Base-by-base conservation (phyloP, 192 early-diverging fungal genomes). In the Thamnidium elegans region DNA sequence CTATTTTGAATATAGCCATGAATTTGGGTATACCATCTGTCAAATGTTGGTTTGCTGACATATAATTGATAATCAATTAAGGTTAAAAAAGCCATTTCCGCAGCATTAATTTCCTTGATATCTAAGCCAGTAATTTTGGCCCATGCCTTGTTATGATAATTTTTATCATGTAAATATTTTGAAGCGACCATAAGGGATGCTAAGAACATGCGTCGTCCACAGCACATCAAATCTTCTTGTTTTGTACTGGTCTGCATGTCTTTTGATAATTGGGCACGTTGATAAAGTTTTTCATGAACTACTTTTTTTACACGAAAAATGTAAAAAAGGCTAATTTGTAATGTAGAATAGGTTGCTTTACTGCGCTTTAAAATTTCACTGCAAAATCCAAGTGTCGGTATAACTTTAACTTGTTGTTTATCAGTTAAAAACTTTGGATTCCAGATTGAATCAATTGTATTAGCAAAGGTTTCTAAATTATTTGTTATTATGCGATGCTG, bases 101-200 rank as follows among this genome's bases (percentile, higher is more conserved):
- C 84, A 36, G 82, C 75, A 80, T 90, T 89, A 71, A 96, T 87
- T 79, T 96, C 90, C 14, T 70, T 58, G 31, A 88, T 78, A 21
- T 80, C 72, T 19, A 96, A 81, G 50, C 88, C 86, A 7, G 90
- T 91, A 53, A 95, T 92, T 74, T 88, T 89, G 50, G 90, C 77
- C 94, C 94, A 96, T 0, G 90, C 86, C 61, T 79, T 80, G 82
- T 92, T 94, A 13, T 84, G 80, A 77, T 92, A 96, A 50, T 85
- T 87, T 62, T 86, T 86, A 79, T 96, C 94, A 46, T 84, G 84
- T 51, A 89, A 82, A 66, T 87, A 94, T 75, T 96, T 96, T 54
- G 91, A 90, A 9, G 94, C 90, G 19, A 91, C 74, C 58, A 96
- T 89, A 19, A 96, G 76, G 0, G 92, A 81, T 23, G 89, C 85